phyloP scores from a whole-genome alignment of 768 basidiomycete species.

The Lentinula lateritia region DNA sequence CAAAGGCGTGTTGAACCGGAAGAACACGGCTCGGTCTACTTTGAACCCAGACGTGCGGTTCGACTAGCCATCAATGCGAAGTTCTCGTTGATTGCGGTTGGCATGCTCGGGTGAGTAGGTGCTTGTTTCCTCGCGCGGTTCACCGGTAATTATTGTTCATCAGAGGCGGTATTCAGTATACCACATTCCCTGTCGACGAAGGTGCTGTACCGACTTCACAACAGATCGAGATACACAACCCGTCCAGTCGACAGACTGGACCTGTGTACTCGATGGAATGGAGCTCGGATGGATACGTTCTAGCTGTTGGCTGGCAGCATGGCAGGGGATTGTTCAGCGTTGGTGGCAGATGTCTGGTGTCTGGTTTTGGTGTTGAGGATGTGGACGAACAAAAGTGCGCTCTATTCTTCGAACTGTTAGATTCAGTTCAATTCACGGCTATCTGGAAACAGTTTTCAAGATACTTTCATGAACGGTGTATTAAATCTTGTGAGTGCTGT shows the following conservation, averaged over 20 bases:
- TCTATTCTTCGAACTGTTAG: slow-evolving; percentile 1
- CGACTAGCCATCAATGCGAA: slow-evolving; percentile 66
- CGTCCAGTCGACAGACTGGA: slow-evolving; percentile 54
- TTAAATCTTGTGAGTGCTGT: slow-evolving; percentile 53
- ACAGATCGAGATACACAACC: slow-evolving; percentile 55
- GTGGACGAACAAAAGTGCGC: slow-evolving; percentile 49
- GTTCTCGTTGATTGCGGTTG: slow-evolving; percentile 81
- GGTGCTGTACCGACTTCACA: slow-evolving; percentile 56
- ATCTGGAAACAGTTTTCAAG: slow-evolving; percentile 52
- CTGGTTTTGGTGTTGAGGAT: slow-evolving; percentile 67
- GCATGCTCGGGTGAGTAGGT: slow-evolving; percentile 54
- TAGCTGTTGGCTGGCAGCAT: slow-evolving; percentile 86
- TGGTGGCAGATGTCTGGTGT: slow-evolving; percentile 81
- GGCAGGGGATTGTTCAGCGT: slow-evolving; percentile 93
- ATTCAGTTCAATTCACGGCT: neutral
- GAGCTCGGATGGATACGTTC: slow-evolving; percentile 93
- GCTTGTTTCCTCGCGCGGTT: neutral
- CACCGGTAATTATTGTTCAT: neutral
- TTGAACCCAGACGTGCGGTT: slow-evolving; percentile 63
- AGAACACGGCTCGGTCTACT: slow-evolving; percentile 31
- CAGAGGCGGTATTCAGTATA: slow-evolving; percentile 65
- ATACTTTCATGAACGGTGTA: slow-evolving; percentile 82
- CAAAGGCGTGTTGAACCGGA: slow-evolving; percentile 49
- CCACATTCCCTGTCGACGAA: slow-evolving; percentile 62
- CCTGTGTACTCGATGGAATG: slow-evolving; percentile 71